Evolutionary conservation across 106 monocot genomes (phyloP).

Genomic region (Acanthochlamys bracteata): DNA sequence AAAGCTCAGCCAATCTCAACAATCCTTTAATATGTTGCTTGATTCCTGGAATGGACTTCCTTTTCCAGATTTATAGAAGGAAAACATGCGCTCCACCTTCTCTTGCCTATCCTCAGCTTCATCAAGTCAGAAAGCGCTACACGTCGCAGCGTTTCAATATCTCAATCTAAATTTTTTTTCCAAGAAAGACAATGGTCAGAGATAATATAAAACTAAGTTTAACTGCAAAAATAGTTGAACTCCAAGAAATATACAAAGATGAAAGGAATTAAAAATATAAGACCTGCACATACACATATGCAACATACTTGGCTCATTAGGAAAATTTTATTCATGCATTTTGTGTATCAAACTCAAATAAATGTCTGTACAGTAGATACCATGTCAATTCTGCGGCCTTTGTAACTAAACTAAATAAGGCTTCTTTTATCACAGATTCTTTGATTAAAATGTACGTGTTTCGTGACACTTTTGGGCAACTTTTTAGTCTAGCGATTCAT

Average conservation of each 20-base stretch:
- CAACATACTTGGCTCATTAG: no score
- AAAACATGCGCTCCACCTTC: slow-evolving; percentile 47
- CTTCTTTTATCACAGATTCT: no score
- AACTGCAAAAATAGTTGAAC: not conserved
- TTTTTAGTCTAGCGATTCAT: no score
- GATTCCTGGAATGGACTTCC: slow-evolving; percentile 44
- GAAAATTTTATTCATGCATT: no score
- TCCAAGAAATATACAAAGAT: not conserved
- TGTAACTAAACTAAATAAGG: no score
- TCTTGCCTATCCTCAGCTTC: slow-evolving; percentile 84
- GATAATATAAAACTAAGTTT: not conserved
- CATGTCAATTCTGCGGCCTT: no score
- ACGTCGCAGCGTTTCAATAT: slow-evolving; percentile 77
- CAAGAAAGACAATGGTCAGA: not conserved
- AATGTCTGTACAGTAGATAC: no score
- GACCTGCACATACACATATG: no score
- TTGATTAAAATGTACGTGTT: no score
- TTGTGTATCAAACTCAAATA: no score
- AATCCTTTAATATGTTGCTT: slow-evolving; percentile 48
- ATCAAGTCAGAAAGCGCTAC: slow-evolving; percentile 74
- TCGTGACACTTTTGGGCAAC: no score
- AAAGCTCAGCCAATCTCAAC: slow-evolving; percentile 46
- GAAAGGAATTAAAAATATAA: no score
- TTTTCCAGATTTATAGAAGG: slow-evolving; percentile 43
- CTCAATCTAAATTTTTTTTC: slow-evolving; percentile 33